Evolutionary conservation across 2,329 filamentous ascomycete species (phyloP).

Genomic region (Ophiognomonia clavigignenti-juglandacearum): DNA sequence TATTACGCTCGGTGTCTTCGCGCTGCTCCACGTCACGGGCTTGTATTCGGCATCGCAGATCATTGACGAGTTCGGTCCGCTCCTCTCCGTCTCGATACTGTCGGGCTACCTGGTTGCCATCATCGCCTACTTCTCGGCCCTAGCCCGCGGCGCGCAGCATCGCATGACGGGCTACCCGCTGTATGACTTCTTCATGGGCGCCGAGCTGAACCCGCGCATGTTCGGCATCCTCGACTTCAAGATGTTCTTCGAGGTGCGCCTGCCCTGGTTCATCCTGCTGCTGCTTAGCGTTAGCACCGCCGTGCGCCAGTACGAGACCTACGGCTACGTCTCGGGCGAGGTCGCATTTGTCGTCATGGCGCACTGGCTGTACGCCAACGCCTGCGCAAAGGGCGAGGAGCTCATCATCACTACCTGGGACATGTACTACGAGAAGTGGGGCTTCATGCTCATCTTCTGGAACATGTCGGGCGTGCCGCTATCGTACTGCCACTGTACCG

Average conservation of each 20-base stretch:
- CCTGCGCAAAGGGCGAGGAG: constrained; percentile 78
- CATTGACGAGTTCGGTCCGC: constrained; percentile 89
- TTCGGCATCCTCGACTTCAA: constrained; percentile 85
- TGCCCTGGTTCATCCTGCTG: constrained; percentile 83
- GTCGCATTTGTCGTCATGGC: constrained; percentile 71
- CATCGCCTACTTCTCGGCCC: constrained; percentile 80
- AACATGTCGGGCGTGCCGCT: constrained; percentile 78
- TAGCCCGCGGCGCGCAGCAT: constrained; percentile 76
- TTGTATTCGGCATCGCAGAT: constrained; percentile 86
- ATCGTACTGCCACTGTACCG: constrained; percentile 77
- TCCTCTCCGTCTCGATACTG: constrained; percentile 89
- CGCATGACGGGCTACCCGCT: constrained; percentile 82
- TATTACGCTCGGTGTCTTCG: constrained; percentile 68
- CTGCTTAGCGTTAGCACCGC: constrained; percentile 64
- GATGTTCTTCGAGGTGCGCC: constrained; percentile 85
- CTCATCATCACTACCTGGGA: constrained; percentile 79
- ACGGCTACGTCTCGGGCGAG: constrained; percentile 72
- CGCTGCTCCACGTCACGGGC: constrained; percentile 73
- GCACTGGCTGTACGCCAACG: constrained; percentile 78
- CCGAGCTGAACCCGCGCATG: constrained; percentile 81
- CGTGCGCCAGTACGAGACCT: constrained; percentile 69
- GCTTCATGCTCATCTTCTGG: constrained; percentile 89
- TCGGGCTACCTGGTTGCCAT: constrained; percentile 82
- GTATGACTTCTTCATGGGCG: constrained; percentile 90
- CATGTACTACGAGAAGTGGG: constrained; percentile 87